phyloP scores from a whole-genome alignment of 345 rosid genomes.

The Hibiscus syriacus region DNA sequence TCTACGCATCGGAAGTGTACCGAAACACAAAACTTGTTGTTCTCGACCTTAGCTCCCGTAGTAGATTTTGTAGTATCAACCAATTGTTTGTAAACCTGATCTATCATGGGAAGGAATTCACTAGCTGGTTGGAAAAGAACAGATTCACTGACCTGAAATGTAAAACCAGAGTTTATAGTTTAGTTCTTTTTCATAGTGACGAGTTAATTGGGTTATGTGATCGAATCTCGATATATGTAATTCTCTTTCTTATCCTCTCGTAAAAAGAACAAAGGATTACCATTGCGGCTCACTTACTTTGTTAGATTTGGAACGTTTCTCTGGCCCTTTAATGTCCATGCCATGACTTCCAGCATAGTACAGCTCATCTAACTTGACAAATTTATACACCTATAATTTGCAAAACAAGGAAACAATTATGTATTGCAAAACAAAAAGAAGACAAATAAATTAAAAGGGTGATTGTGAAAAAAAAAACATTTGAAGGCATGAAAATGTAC shows the following conservation, averaged over 20 bases:
- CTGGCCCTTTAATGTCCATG: conserved; percentile 97
- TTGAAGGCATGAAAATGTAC: conserved; percentile 26
- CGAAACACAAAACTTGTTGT: conserved; percentile 83
- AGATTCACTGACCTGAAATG: conserved; percentile 37
- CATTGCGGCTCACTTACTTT: conserved; percentile 28
- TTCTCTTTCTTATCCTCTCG: no score
- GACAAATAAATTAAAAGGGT: no score
- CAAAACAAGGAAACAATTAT: neutral
- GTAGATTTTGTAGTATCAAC: conserved; percentile 63
- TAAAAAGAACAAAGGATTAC: neutral
- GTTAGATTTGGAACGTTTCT: conserved; percentile 41
- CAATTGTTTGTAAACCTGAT: conserved; percentile 55
- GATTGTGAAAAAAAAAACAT: neutral
- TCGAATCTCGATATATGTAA: no score
- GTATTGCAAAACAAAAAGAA: neutral
- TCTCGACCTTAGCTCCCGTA: conserved; percentile 76
- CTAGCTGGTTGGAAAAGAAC: conserved; percentile 78
- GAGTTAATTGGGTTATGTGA: neutral
- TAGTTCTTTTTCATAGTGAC: no score
- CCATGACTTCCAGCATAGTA: conserved; percentile 99
- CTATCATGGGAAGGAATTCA: conserved; percentile 73
- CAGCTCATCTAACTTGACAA: conserved; percentile 73
- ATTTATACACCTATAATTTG: conserved; percentile 57
- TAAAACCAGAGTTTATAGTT: neutral
- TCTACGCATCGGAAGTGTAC: conserved; percentile 88